Percentiles rank a stretch among this genome's conserved stretches.
These are phyloP conservation scores for Solanum tacnaense DNA, from an alignment of 257 asterid genomes.

Conservation along the genomic window DNA sequence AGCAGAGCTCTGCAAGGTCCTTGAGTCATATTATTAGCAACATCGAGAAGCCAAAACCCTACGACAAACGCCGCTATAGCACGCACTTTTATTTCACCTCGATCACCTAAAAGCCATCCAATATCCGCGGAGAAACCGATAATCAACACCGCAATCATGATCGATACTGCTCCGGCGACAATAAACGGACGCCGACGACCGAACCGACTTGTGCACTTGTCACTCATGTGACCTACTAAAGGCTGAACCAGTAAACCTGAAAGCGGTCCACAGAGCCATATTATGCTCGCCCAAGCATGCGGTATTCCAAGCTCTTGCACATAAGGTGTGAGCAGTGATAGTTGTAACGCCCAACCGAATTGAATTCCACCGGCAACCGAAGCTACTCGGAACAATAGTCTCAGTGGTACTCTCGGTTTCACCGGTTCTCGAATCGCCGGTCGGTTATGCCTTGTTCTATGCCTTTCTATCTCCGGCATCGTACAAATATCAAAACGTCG, in stretches of 20 bases:
- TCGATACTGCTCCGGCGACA: constrained; percentile 50
- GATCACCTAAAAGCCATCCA: constrained; percentile 65
- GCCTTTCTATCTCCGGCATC: constrained; percentile 20
- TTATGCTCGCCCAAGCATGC: constrained; percentile 79
- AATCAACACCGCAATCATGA: constrained; percentile 49
- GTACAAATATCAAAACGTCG: not conserved
- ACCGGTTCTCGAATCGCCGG: constrained; percentile 14
- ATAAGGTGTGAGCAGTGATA: constrained; percentile 65
- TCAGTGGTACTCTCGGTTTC: constrained; percentile 24
- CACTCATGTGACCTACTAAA: constrained; percentile 64
- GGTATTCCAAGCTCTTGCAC: constrained; percentile 87
- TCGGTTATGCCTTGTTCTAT: constrained; percentile 1
- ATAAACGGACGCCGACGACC: constrained; percentile 88
- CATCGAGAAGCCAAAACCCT: constrained; percentile 87
- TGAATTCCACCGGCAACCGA: constrained; percentile 92
- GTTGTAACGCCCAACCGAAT: constrained; percentile 92
- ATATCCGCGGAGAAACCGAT: constrained; percentile 72
- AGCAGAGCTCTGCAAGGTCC: constrained; percentile 90
- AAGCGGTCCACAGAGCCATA: constrained; percentile 86
- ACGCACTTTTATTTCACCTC: constrained; percentile 31
- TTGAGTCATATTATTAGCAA: constrained; percentile 79
- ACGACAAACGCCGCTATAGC: constrained; percentile 56
- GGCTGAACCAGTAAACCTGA: constrained; percentile 91
- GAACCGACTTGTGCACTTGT: constrained; percentile 50
- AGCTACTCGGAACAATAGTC: constrained; percentile 57